phyloP scores from a whole-genome alignment of 306 rosid species.

The Fagus sylvatica region DNA sequence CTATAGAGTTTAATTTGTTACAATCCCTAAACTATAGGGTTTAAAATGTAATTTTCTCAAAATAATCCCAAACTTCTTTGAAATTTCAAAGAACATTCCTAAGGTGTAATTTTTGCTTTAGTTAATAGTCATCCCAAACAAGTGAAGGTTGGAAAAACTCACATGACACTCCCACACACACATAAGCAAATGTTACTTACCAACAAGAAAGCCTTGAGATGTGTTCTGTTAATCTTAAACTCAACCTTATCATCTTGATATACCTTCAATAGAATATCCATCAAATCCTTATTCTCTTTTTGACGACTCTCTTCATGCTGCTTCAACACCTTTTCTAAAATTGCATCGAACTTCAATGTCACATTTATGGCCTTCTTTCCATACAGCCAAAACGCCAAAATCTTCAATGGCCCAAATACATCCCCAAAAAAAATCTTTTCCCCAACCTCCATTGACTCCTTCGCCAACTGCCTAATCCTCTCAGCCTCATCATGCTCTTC shows the following conservation, averaged over 20 bases:
- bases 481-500: too few species aligned
- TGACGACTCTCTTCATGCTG: constrained; percentile 39
- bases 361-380: constrained; percentile 42
- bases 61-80: too few species aligned
- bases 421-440: constrained; percentile 50
- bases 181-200: constrained; percentile 29
- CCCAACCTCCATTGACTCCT: too few species aligned
- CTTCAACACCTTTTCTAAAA: constrained; percentile 46
- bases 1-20: too few species aligned
- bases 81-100: too few species aligned
- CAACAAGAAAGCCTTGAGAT: constrained; percentile 50
- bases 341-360: constrained; percentile 38
- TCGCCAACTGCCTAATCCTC: too few species aligned
- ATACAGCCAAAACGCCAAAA: constrained; percentile 43
- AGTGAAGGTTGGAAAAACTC: too few species aligned
- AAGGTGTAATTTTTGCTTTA: too few species aligned
- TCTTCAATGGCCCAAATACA: constrained; percentile 46
- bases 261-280: constrained; percentile 45
- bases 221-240: constrained; percentile 43
- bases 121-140: too few species aligned
- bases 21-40: too few species aligned
- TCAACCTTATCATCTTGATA: constrained; percentile 48
- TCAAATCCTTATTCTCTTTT: constrained; percentile 39
- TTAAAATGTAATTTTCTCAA: too few species aligned
- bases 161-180: too few species aligned